Conservation (phyloP, 495 filamentous ascomycete species). For the Hypoxylon rickii region DNA sequence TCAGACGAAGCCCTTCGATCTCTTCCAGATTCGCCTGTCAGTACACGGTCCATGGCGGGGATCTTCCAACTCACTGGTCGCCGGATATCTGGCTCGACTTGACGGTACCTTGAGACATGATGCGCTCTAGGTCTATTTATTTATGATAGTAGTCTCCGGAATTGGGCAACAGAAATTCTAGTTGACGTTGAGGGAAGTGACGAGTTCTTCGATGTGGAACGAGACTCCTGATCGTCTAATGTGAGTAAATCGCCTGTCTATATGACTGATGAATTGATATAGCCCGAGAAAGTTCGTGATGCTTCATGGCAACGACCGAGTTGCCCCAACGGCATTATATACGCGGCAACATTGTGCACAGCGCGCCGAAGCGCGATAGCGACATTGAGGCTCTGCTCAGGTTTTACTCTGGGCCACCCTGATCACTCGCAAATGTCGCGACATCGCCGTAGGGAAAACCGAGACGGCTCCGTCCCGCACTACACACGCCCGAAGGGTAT, state of each 20-base stretch:
- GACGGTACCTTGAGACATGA: slow-evolving; percentile 20
- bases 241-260: too few species aligned
- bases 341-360: slow-evolving; percentile 1
- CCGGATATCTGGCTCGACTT: slow-evolving; percentile 9
- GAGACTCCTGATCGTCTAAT: too few species aligned
- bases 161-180: too few species aligned
- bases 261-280: too few species aligned
- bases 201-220: too few species aligned
- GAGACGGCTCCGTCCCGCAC: slow-evolving; percentile 4
- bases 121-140: neutral
- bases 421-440: slow-evolving; percentile 7
- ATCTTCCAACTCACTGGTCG: slow-evolving; percentile 18
- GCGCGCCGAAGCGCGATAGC: slow-evolving; percentile 22
- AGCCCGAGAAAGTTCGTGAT: too few species aligned
- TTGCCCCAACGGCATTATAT: slow-evolving; percentile 8
- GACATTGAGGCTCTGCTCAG: slow-evolving; percentile 13
- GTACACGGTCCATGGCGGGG: neutral
- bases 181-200: too few species aligned
- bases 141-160: neutral
- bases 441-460: neutral
- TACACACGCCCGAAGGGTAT: neutral
- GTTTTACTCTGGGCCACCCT: too few species aligned
- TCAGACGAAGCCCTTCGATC: slow-evolving; percentile 3
- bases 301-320: neutral
- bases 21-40: slow-evolving; percentile 1